Percentiles rank a stretch among this genome's conserved stretches.
These are phyloP conservation scores for Kwoniella sp. DNA, from an alignment of 768 basidiomycete genomes.

Conservation along the genomic window DNA sequence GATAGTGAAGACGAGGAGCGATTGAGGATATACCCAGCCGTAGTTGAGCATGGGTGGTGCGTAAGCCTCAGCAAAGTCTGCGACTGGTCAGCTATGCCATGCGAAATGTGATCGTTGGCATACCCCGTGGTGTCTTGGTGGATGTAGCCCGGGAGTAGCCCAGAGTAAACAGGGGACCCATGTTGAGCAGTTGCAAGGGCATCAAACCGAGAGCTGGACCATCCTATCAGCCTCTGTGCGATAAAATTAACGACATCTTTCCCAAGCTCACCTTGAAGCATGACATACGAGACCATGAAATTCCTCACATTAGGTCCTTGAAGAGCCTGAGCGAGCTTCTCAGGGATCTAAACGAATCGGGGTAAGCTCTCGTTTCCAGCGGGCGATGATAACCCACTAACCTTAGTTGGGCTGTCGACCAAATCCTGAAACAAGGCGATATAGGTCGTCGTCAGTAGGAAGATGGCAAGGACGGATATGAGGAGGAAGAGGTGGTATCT, in stretches of 20 bases:
- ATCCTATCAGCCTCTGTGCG: neutral
- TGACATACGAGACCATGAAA: slow-evolving; percentile 56
- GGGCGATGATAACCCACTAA: slow-evolving; percentile 6
- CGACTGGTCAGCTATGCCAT: neutral
- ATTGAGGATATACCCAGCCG: slow-evolving; percentile 93
- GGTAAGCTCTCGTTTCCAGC: neutral
- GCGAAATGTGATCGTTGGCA: slow-evolving; percentile 13
- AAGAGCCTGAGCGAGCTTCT: slow-evolving; percentile 80
- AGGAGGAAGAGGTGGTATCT: slow-evolving; percentile 93
- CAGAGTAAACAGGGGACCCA: slow-evolving; percentile 80
- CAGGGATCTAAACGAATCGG: slow-evolving; percentile 58
- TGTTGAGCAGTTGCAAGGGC: slow-evolving; percentile 88
- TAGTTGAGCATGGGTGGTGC: slow-evolving; percentile 98
- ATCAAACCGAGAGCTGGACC: slow-evolving; percentile 76
- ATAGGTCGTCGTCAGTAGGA: slow-evolving; percentile 84
- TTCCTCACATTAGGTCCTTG: slow-evolving; percentile 58
- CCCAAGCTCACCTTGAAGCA: slow-evolving; percentile 46
- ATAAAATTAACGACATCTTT: neutral
- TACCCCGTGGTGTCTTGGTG: slow-evolving; percentile 87
- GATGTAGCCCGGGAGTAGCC: slow-evolving; percentile 68
- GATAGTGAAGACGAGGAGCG: slow-evolving; percentile 91
- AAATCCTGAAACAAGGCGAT: slow-evolving; percentile 86
- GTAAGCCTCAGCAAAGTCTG: slow-evolving; percentile 93
- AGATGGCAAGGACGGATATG: slow-evolving; percentile 89
- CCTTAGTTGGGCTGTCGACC: slow-evolving; percentile 83